Percentiles rank a stretch among this genome's conserved stretches.
Conservation (phyloP, 2,329 filamentous ascomycete species). For the Penicillium sp. region DNA sequence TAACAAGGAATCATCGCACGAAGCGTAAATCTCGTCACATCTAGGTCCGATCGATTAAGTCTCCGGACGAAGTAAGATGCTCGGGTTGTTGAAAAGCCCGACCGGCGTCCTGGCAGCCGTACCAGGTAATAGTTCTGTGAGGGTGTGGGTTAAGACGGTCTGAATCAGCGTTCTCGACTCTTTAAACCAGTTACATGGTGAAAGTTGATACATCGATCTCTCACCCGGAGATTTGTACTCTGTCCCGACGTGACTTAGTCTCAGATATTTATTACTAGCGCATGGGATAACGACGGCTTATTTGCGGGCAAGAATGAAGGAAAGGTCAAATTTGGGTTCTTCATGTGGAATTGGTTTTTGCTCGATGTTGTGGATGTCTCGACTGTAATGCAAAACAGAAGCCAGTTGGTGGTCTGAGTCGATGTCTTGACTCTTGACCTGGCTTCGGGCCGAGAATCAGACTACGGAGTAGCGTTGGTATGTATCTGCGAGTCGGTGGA, state of each 20-base stretch:
- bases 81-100: background rate
- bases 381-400: slow-evolving; percentile 1
- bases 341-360: background rate
- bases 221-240: background rate
- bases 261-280: background rate
- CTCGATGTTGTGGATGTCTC: background rate
- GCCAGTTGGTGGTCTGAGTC: slow-evolving; percentile 7
- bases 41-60: background rate
- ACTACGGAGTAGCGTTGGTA: slow-evolving; percentile 5
- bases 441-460: background rate
- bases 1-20: slow-evolving; percentile 1
- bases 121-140: background rate
- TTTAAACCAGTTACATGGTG: too few relatives aligned
- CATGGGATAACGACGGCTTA: background rate
- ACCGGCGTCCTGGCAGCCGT: background rate
- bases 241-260: background rate
- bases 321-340: background rate
- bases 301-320: background rate
- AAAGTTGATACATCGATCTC: background rate
- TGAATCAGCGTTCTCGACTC: too few relatives aligned
- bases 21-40: background rate
- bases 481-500: slow-evolving; percentile 8
- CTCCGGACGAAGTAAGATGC: background rate
- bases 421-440: background rate
- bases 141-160: background rate